These are phyloP conservation scores for Raffaelea albimanens DNA, from an alignment of 2,329 filamentous ascomycete species.

Conservation along the genomic window DNA sequence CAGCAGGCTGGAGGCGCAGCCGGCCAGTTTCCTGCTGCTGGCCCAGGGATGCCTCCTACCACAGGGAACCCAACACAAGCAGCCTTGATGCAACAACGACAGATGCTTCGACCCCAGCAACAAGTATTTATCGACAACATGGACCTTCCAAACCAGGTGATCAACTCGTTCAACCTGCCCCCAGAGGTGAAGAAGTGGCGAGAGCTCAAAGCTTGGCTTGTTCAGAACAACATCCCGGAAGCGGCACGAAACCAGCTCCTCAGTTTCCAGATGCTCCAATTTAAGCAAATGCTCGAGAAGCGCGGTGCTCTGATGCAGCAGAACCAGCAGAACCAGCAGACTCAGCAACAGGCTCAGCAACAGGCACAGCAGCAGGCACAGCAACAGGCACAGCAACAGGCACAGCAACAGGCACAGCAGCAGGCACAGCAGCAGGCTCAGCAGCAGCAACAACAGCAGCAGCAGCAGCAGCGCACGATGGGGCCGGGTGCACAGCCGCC, in stretches of 20 bases:
- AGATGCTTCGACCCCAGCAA: slow-evolving; percentile 19
- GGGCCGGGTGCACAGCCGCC: slow-evolving; percentile 8
- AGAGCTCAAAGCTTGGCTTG: slow-evolving; percentile 33
- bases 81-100: slow-evolving; percentile 15
- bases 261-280: slow-evolving; percentile 29
- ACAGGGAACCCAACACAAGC: slow-evolving; percentile 8
- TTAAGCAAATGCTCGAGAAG: slow-evolving; percentile 19
- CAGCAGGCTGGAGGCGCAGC: slow-evolving; percentile 4
- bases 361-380: slow-evolving; percentile 3
- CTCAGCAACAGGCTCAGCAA: slow-evolving; percentile 17
- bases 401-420: slow-evolving; percentile 1
- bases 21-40: slow-evolving; percentile 12
- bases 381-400: slow-evolving; percentile 7
- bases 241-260: slow-evolving; percentile 23
- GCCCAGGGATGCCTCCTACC: slow-evolving; percentile 1
- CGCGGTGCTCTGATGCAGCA: slow-evolving; percentile 2
- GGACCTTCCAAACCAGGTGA: slow-evolving; percentile 32
- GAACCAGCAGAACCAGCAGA: slow-evolving; percentile 5
- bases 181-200: slow-evolving; percentile 39
- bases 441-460: neutral
- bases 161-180: slow-evolving; percentile 23
- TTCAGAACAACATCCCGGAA: slow-evolving; percentile 25
- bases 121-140: slow-evolving; percentile 36
- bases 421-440: slow-evolving; percentile 8
- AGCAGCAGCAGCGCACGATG: slow-evolving; percentile 6